Conservation (phyloP, 108 stramenopile genomes). For the Epipyxis sp. region DNA sequence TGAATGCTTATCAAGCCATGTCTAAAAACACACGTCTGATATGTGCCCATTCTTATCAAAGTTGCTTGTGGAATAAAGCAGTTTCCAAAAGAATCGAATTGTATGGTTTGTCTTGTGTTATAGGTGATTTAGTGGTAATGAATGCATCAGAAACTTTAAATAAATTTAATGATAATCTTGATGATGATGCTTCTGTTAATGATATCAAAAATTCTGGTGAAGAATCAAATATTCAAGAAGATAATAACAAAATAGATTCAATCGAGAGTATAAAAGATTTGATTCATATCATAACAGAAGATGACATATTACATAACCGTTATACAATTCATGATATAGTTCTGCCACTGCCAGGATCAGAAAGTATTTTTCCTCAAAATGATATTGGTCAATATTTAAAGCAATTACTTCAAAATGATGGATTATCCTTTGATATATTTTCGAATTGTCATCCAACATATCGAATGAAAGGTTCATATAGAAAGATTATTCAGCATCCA, state of each 20-base stretch:
- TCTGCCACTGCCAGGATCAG: slow-evolving; percentile 71
- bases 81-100: slow-evolving; percentile 62
- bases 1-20: slow-evolving; percentile 69
- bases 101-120: slow-evolving; percentile 58
- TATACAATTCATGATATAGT: slow-evolving; percentile 75
- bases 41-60: slow-evolving; percentile 84
- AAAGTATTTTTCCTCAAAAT: slow-evolving; percentile 59
- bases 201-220: slow-evolving; percentile 29
- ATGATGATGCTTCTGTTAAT: slow-evolving; percentile 42
- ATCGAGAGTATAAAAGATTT: background rate
- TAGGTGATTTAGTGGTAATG: slow-evolving; percentile 22
- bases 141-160: background rate
- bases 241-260: too few species aligned
- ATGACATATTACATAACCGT: slow-evolving; percentile 57
- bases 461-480: slow-evolving; percentile 69
- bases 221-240: too few species aligned
- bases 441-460: slow-evolving; percentile 40
- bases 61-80: slow-evolving; percentile 70
- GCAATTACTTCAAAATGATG: slow-evolving; percentile 56
- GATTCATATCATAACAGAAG: slow-evolving; percentile 56
- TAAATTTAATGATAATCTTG: background rate
- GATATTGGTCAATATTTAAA: slow-evolving; percentile 59
- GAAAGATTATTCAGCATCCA: slow-evolving; percentile 68
- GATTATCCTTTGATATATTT: slow-evolving; percentile 54
- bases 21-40: slow-evolving; percentile 74